Conservation (phyloP, 768 basidiomycete species). For the Udeniomyces megalosporus region DNA sequence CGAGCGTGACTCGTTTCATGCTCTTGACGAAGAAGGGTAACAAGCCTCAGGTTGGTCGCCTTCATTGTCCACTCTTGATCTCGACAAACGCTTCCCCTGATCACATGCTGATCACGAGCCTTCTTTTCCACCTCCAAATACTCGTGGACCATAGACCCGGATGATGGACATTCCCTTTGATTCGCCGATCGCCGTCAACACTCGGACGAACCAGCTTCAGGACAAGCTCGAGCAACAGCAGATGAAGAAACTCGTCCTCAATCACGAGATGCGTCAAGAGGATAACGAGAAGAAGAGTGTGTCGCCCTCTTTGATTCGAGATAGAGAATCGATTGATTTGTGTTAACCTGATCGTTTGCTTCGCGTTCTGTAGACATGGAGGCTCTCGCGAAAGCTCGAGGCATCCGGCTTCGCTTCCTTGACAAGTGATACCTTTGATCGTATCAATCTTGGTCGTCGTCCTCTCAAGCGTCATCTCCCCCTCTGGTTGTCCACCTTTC, state of each 20-base stretch:
- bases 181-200: conserved; percentile 77
- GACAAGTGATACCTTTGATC: background rate
- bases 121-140: background rate
- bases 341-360: background rate
- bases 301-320: background rate
- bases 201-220: conserved; percentile 75
- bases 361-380: background rate
- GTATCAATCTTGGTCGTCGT: too few relatives aligned
- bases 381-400: conserved; percentile 2
- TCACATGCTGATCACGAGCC: background rate
- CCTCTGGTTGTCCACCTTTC: too few relatives aligned
- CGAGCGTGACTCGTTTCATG: conserved; percentile 67
- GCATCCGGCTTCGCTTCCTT: conserved; percentile 8
- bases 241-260: conserved; percentile 56
- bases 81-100: background rate
- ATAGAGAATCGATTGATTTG: too few relatives aligned
- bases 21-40: conserved; percentile 83
- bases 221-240: conserved; percentile 95
- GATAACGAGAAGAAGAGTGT: conserved; percentile 20
- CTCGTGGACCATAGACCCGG: conserved; percentile 42
- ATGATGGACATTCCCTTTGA: conserved; percentile 74
- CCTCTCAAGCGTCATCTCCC: too few relatives aligned
- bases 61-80: background rate
- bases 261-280: conserved; percentile 30
- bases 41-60: conserved; percentile 58